phyloP scores from a whole-genome alignment of 352 stramenopile species.

The Plasmopara viticola region DNA sequence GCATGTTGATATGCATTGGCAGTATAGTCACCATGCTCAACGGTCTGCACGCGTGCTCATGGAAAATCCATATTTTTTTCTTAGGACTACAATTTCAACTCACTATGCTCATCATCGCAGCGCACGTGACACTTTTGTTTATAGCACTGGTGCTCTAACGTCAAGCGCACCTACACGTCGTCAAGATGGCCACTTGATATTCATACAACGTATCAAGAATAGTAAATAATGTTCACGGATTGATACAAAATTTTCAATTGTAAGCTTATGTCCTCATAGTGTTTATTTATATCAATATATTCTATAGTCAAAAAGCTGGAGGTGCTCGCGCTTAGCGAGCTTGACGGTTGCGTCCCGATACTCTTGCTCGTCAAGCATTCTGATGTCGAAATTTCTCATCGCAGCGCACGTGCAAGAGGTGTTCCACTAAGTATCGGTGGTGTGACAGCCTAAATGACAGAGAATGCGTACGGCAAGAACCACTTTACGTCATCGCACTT shows the following conservation, averaged over 20 bases:
- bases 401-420: constrained; percentile 42
- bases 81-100: constrained; percentile 39
- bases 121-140: constrained; percentile 39
- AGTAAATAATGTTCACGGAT: not conserved
- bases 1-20: constrained; percentile 54
- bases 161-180: constrained; percentile 7
- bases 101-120: constrained; percentile 39
- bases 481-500: constrained; percentile 72
- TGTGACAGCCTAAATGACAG: constrained; percentile 42
- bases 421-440: constrained; percentile 33
- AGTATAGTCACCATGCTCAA: constrained; percentile 39
- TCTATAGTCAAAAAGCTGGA: constrained; percentile 51
- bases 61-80: constrained; percentile 27
- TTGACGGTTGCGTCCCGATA: constrained; percentile 28
- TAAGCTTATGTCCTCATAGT: too few relatives aligned
- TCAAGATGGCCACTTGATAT: constrained; percentile 1
- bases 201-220: not conserved
- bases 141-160: constrained; percentile 26
- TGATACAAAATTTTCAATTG: too few relatives aligned
- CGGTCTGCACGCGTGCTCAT: constrained; percentile 40
- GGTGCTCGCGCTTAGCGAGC: constrained; percentile 40
- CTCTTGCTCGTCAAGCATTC: constrained; percentile 15
- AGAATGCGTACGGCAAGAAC: constrained; percentile 48
- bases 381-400: constrained; percentile 46
- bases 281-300: not conserved